Evolutionary conservation across 2,329 filamentous ascomycete genomes (phyloP).

Genomic region (Ophiocordyceps robertsii): DNA sequence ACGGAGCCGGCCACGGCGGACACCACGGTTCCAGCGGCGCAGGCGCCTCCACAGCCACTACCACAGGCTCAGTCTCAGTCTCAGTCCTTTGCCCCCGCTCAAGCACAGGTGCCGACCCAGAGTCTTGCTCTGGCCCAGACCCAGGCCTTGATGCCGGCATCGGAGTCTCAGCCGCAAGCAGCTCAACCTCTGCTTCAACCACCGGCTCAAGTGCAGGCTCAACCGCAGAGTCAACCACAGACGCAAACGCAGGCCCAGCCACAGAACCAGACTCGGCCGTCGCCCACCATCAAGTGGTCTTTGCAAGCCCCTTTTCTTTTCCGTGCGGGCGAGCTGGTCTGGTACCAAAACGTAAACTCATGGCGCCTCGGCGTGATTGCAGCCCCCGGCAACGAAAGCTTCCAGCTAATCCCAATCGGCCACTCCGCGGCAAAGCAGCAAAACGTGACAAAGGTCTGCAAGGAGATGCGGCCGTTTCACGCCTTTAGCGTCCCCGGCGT

Average conservation of each 20-base stretch:
- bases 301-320: constrained; percentile 25
- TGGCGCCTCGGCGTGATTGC: constrained; percentile 35
- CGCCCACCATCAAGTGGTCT: constrained; percentile 13
- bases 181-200: constrained; percentile 4
- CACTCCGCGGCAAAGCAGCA: constrained; percentile 23
- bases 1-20: not conserved
- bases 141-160: not conserved
- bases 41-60: constrained; percentile 2
- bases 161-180: not conserved
- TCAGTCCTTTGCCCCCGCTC: not conserved
- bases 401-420: constrained; percentile 27
- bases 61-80: constrained; percentile 1
- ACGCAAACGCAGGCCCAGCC: constrained; percentile 5
- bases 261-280: constrained; percentile 5
- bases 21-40: not conserved
- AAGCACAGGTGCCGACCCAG: constrained; percentile 1
- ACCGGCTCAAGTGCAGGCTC: not conserved
- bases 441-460: constrained; percentile 23
- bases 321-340: constrained; percentile 34
- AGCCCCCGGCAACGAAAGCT: constrained; percentile 13
- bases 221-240: constrained; percentile 5
- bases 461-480: constrained; percentile 34
- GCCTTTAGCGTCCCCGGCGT: constrained; percentile 36
- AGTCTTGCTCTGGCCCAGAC: not conserved
- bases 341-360: constrained; percentile 31